Conservation (phyloP, 331 rosid species). For the Telfairia occidentalis region DNA sequence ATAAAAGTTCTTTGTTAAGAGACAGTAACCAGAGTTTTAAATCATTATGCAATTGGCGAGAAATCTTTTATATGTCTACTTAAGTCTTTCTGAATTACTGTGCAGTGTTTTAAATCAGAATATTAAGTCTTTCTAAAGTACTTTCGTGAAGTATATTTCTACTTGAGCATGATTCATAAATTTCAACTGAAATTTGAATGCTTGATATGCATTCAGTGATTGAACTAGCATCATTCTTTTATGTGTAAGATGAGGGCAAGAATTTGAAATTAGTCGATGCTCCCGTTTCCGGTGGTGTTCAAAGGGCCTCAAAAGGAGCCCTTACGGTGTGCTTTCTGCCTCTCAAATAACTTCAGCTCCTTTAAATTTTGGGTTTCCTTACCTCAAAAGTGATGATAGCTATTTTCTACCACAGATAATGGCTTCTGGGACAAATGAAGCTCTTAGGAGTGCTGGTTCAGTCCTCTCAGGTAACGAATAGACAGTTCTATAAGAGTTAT, state of each 20-base stretch:
- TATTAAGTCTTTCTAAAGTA: background rate
- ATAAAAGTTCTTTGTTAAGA: background rate
- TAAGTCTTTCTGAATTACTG: background rate
- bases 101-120: background rate
- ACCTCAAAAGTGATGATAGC: slow-evolving; percentile 13
- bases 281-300: slow-evolving; percentile 94
- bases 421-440: slow-evolving; percentile 80
- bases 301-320: slow-evolving; percentile 68
- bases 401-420: slow-evolving; percentile 48
- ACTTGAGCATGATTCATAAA: background rate
- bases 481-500: slow-evolving; percentile 10
- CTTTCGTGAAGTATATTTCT: background rate
- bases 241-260: slow-evolving; percentile 59
- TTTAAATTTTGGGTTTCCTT: slow-evolving; percentile 19
- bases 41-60: background rate
- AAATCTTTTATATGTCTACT: background rate
- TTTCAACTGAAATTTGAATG: background rate
- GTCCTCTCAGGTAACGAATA: slow-evolving; percentile 68
- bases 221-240: slow-evolving; percentile 18
- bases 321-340: slow-evolving; percentile 52
- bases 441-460: slow-evolving; percentile 65
- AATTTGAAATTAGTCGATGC: slow-evolving; percentile 91
- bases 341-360: background rate
- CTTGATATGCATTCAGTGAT: slow-evolving; percentile 20
- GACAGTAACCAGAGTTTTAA: background rate